Conservation (phyloP, 108 stramenopile genomes). For the Nannochloropsis gaditana region DNA sequence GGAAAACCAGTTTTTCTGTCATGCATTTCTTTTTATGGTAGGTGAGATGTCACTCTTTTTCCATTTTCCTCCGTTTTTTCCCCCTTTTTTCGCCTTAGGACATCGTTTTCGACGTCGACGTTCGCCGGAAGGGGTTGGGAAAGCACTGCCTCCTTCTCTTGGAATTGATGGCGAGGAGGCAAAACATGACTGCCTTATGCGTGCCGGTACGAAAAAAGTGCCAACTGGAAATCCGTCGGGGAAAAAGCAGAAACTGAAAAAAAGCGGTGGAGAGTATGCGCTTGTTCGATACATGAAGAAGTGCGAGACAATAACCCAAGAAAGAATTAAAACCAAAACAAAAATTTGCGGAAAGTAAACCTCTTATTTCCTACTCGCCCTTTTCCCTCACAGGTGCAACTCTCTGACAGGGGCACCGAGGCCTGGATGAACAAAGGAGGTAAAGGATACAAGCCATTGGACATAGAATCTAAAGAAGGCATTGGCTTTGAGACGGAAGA, state of each 20-base stretch:
- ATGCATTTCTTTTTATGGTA: too few species aligned
- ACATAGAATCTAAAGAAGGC: not conserved
- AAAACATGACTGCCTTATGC: constrained; percentile 14
- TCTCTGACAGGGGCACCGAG: not conserved
- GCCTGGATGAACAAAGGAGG: constrained; percentile 16
- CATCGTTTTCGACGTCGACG: constrained; percentile 14
- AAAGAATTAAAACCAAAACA: not conserved
- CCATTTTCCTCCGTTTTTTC: not conserved
- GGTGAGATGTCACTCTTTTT: too few species aligned
- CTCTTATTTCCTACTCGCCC: not conserved
- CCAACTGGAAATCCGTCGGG: not conserved
- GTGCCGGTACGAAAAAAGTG: constrained; percentile 26
- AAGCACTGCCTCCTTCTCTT: constrained; percentile 30
- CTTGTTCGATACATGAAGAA: not conserved
- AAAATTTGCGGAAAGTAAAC: not conserved
- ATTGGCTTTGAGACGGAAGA: not conserved
- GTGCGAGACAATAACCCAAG: not conserved
- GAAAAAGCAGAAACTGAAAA: not conserved
- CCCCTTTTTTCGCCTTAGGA: not conserved
- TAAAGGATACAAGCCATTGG: not conserved
- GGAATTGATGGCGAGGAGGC: constrained; percentile 30
- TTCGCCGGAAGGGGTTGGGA: constrained; percentile 30
- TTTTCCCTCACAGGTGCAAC: not conserved
- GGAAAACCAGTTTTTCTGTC: not conserved
- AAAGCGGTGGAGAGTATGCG: not conserved